Evolutionary conservation across 129 eudicot genomes (phyloP), one percentile per base, ranked within the genome.

Genomic region (Kitagawia praeruptora): DNA sequence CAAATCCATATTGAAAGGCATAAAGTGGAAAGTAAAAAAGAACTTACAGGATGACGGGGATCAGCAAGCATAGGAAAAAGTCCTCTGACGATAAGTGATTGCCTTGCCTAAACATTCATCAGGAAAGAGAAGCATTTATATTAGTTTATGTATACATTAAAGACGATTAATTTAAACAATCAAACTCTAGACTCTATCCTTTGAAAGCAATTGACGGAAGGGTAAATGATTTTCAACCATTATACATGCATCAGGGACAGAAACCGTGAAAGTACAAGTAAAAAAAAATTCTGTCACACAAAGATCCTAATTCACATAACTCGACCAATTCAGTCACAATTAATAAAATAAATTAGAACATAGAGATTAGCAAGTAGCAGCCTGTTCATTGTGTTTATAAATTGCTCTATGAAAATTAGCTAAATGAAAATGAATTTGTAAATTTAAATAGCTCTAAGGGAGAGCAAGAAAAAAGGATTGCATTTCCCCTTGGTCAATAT

Each of bases 31-130:
- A 27, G 39, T 38, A 34, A 31, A 61, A 10, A 69, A 66, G 21
- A 83, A 90, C 98, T 89, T 89, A 93, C 98, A 11, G 97, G 97
- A 80, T 93, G 98, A 80, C 91, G 88, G 58, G 98, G 98, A 85
- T 93, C 98, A 18, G 98, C 98, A 58, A 93, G 97, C 96, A 93
- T 88, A 56, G 98, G 98, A 86, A 93, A 91, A 80, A 93, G 98
- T 49, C 97, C 97, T 85, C 98, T 88, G 63, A 93, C 96, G 82
- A 93, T 85, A 72, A 93, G 93, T 40, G 98, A 93, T 72, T 93
- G 98, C 85, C 97, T 91, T 77, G 98, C 98, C 98, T 93, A 85
- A 56, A 39, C 77, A 84, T 80, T 51, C 88, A 78, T 28, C 70
- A 80, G 67, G 28, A 47, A 18, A 73, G 34, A 37, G 23, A 39